A percentile compares a stretch with the other conserved stretches of the same genome.
Conservation (phyloP, 768 basidiomycete genomes). For the Tricholoma sp. region DNA sequence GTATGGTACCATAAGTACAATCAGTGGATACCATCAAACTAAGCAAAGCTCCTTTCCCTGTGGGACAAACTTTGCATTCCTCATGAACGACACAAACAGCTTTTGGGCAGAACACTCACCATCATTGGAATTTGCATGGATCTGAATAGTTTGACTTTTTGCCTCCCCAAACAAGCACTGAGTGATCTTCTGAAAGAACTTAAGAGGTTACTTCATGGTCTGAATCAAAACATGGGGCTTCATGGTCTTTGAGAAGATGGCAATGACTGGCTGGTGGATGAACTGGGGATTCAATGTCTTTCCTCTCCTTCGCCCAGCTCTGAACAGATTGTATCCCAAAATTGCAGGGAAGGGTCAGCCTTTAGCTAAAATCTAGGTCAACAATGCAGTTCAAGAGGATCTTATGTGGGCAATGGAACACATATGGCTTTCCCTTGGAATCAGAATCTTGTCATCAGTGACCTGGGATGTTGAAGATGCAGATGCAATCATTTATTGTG, state of each 20-base stretch:
- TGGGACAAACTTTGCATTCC: too few relatives aligned
- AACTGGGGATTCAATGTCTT: not conserved
- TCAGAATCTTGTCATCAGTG: slow-evolving; percentile 16
- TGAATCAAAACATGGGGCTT: not conserved
- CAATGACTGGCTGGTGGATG: not conserved
- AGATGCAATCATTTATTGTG: slow-evolving; percentile 13
- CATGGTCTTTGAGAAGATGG: not conserved
- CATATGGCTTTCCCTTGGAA: slow-evolving; percentile 11
- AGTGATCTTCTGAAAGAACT: not conserved
- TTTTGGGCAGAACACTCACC: too few relatives aligned
- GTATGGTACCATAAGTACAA: too few relatives aligned
- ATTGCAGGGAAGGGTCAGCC: slow-evolving; percentile 18
- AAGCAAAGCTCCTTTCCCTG: too few relatives aligned
- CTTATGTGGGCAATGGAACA: slow-evolving; percentile 24
- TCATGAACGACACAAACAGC: too few relatives aligned
- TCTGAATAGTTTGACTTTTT: not conserved
- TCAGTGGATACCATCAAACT: too few relatives aligned
- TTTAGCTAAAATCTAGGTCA: slow-evolving; percentile 17
- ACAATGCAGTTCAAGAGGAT: slow-evolving; percentile 15
- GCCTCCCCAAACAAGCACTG: not conserved
- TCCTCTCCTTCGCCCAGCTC: not conserved
- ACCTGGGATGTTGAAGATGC: slow-evolving; percentile 15
- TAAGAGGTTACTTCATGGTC: not conserved
- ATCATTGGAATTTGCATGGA: too few relatives aligned
- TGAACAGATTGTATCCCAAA: slow-evolving; percentile 16